phyloP scores from a whole-genome alignment of 2,329 filamentous ascomycete genomes.

The Cryphonectria parasitica region DNA sequence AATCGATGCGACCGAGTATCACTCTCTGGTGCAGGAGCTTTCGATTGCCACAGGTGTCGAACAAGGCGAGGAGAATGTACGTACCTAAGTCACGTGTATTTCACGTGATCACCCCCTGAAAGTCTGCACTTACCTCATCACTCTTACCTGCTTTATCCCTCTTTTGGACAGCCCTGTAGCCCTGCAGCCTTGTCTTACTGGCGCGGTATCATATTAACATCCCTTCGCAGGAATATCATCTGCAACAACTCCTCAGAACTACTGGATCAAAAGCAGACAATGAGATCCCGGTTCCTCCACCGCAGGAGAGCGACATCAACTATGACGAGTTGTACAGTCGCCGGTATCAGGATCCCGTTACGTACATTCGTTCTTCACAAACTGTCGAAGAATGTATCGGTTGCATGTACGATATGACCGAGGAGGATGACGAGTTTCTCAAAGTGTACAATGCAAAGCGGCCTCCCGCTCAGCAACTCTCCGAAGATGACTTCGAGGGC shows the following conservation, averaged over 20 bases:
- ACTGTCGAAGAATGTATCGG: slow-evolving; percentile 95
- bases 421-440: slow-evolving; percentile 85
- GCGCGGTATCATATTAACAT: slow-evolving; percentile 37
- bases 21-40: slow-evolving; percentile 79
- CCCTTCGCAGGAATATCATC: slow-evolving; percentile 80
- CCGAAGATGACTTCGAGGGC: slow-evolving; percentile 90
- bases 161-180: not conserved
- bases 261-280: slow-evolving; percentile 59
- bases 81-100: slow-evolving; percentile 48
- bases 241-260: slow-evolving; percentile 76
- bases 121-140: slow-evolving; percentile 11
- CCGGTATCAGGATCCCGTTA: slow-evolving; percentile 79
- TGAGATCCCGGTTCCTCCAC: slow-evolving; percentile 69
- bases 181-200: slow-evolving; percentile 17
- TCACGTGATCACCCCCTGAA: slow-evolving; percentile 25
- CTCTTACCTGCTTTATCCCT: slow-evolving; percentile 22
- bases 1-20: slow-evolving; percentile 84
- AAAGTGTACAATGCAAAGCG: slow-evolving; percentile 81
- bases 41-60: slow-evolving; percentile 96
- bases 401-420: slow-evolving; percentile 91
- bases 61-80: slow-evolving; percentile 94
- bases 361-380: slow-evolving; percentile 97
- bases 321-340: slow-evolving; percentile 89
- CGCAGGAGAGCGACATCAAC: slow-evolving; percentile 68
- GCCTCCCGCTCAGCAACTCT: slow-evolving; percentile 66